Percentiles rank a stretch among this genome's conserved stretches.
These are phyloP conservation scores for Aureobasidium musti DNA, from an alignment of 2,329 filamentous ascomycete species.

Conservation along the genomic window DNA sequence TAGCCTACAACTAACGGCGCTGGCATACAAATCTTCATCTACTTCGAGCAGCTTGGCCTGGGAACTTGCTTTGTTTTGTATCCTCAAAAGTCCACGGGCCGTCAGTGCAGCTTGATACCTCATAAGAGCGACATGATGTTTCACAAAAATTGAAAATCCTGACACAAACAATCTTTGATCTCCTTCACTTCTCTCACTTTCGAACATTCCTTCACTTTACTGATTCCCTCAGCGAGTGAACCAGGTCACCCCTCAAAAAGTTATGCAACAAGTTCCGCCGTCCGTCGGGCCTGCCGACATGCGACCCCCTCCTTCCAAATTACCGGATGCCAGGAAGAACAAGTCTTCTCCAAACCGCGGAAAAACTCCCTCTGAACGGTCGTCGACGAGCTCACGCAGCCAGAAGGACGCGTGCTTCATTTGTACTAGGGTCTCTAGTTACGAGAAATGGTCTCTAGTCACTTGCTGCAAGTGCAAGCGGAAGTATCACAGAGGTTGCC, in stretches of 20 bases:
- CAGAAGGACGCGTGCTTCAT: conserved; percentile 36
- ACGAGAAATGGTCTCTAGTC: conserved; percentile 38
- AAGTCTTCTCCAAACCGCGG: conserved; percentile 32
- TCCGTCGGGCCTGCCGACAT: neutral
- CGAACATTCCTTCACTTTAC: neutral
- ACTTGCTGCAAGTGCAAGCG: conserved; percentile 41
- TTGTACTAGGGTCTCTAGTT: conserved; percentile 38
- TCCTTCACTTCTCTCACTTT: neutral
- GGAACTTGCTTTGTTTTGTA: conserved; percentile 12
- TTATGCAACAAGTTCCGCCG: neutral
- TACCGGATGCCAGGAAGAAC: neutral
- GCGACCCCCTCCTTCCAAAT: neutral
- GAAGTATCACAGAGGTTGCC: conserved; percentile 44
- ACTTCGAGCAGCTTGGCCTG: conserved; percentile 13
- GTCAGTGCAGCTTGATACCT: conserved; percentile 34
- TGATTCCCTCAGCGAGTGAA: neutral
- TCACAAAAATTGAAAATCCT: conserved; percentile 75
- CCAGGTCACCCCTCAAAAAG: neutral
- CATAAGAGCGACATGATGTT: conserved; percentile 45
- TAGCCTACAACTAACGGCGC: conserved; percentile 37
- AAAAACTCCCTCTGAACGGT: conserved; percentile 33
- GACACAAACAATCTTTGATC: conserved; percentile 49
- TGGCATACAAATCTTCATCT: conserved; percentile 33
- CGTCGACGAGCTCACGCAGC: conserved; percentile 30
- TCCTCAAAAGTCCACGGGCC: neutral